Percentiles rank a stretch among this genome's conserved stretches.
Conservation (phyloP, 78 protist genomes). For the Isochrysis galbana region DNA sequence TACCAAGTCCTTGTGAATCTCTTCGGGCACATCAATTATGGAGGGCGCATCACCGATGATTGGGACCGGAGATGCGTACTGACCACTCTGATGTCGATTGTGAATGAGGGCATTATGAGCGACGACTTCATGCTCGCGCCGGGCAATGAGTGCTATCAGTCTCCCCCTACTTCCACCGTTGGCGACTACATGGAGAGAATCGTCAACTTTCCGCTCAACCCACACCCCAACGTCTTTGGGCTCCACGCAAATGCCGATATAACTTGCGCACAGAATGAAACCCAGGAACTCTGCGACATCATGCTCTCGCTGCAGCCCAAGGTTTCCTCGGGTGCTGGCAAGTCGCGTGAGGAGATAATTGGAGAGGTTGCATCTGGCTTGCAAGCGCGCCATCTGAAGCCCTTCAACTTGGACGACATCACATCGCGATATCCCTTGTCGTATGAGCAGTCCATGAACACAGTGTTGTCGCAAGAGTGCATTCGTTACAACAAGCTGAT, state of each 20-base stretch:
- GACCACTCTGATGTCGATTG: conserved; percentile 49
- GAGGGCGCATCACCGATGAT: conserved; percentile 94
- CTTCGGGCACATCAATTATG: conserved; percentile 72
- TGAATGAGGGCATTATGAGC: conserved; percentile 48
- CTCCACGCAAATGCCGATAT: conserved; percentile 86
- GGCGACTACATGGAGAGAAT: conserved; percentile 31
- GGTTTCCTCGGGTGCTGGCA: conserved; percentile 27
- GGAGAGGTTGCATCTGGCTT: conserved; percentile 25
- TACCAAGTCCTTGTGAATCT: conserved; percentile 58
- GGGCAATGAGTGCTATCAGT: conserved; percentile 24
- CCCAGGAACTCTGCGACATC: conserved; percentile 45
- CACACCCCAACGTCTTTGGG: conserved; percentile 80
- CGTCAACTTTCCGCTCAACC: conserved; percentile 41
- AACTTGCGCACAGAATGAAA: conserved; percentile 65
- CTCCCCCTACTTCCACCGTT: not conserved
- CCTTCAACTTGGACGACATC: conserved; percentile 49
- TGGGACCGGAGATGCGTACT: conserved; percentile 78
- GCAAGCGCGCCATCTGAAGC: not conserved
- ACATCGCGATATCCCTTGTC: conserved; percentile 33
- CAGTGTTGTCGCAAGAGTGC: conserved; percentile 75
- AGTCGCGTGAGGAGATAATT: conserved; percentile 13
- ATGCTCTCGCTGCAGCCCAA: conserved; percentile 68
- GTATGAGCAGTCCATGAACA: conserved; percentile 70
- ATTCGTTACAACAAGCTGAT: conserved; percentile 74
- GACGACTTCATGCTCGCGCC: conserved; percentile 62